phyloP scores from a whole-genome alignment of 495 filamentous ascomycete genomes.

The Cercophora sp. region DNA sequence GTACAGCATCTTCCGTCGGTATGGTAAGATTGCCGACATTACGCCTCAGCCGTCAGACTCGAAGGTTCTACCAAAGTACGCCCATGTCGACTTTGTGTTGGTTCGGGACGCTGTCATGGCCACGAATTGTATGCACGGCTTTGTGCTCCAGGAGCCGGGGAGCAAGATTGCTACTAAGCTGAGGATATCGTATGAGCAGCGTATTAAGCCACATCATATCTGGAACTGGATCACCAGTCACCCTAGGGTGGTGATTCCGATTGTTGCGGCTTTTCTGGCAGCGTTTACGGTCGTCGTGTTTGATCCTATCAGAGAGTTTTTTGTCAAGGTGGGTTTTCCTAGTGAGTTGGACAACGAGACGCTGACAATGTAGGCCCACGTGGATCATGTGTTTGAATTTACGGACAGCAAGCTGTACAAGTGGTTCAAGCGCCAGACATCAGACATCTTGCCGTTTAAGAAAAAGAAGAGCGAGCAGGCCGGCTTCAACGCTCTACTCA shows the following conservation, averaged over 20 bases:
- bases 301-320: constrained; percentile 88
- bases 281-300: constrained; percentile 87
- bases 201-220: constrained; percentile 68
- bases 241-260: constrained; percentile 81
- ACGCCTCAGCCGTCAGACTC: constrained; percentile 73
- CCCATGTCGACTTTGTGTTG: constrained; percentile 68
- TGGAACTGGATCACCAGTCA: constrained; percentile 88
- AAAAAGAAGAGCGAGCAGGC: constrained; percentile 58
- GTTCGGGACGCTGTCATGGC: constrained; percentile 77
- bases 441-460: constrained; percentile 55
- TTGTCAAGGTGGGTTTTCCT: constrained; percentile 56
- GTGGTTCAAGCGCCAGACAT: constrained; percentile 78
- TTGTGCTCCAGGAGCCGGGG: constrained; percentile 64
- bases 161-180: constrained; percentile 70
- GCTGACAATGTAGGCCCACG: constrained; percentile 50
- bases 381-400: constrained; percentile 71
- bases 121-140: constrained; percentile 90
- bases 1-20: constrained; percentile 83
- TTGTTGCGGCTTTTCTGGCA: constrained; percentile 72
- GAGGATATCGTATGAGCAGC: constrained; percentile 76
- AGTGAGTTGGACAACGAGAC: too few species aligned
- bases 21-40: constrained; percentile 85
- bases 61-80: constrained; percentile 74
- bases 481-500: constrained; percentile 77
- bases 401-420: constrained; percentile 65